These are phyloP conservation scores for Aspergillus luchuensis DNA, from an alignment of 2,329 filamentous ascomycete species.

Conservation along the genomic window DNA sequence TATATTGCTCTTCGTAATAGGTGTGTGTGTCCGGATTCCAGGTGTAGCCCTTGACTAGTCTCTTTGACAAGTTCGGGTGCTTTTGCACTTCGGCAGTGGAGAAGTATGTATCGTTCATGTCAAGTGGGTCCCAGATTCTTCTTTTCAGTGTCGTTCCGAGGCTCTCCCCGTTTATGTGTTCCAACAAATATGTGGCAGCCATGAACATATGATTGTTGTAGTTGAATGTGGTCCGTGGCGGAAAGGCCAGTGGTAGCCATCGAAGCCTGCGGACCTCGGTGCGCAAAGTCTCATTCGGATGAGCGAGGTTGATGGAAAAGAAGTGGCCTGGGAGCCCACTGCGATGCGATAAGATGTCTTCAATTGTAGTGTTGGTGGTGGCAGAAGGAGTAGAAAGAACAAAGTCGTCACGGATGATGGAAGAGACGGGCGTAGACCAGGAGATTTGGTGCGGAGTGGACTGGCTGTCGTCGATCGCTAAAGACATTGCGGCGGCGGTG, in stretches of 20 bases:
- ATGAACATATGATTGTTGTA: conserved; percentile 32
- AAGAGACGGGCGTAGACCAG: conserved; percentile 41
- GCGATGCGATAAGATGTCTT: conserved; percentile 40
- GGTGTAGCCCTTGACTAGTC: conserved; percentile 24
- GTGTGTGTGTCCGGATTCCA: conserved; percentile 18
- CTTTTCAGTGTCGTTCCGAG: conserved; percentile 20
- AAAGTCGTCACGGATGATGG: conserved; percentile 40
- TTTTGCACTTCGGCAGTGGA: conserved; percentile 17
- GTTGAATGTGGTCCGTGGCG: conserved; percentile 22
- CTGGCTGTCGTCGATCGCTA: conserved; percentile 25
- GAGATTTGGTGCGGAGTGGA: conserved; percentile 21
- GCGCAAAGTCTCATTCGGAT: conserved; percentile 10
- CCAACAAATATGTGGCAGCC: conserved; percentile 22
- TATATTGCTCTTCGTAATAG: conserved; percentile 18
- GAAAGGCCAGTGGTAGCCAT: conserved; percentile 22
- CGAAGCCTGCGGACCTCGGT: conserved; percentile 25
- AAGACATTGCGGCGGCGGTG: conserved; percentile 26
- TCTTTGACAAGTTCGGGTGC: neutral
- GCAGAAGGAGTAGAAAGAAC: conserved; percentile 30
- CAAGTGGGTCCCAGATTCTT: conserved; percentile 27
- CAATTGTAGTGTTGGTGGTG: conserved; percentile 33
- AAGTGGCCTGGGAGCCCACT: conserved; percentile 31
- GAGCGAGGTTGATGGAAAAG: conserved; percentile 2
- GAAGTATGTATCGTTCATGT: conserved; percentile 30
- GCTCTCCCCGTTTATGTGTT: conserved; percentile 13